Base-by-base conservation (phyloP, 257 asterid species). In the Salvia rosmarinus region DNA sequence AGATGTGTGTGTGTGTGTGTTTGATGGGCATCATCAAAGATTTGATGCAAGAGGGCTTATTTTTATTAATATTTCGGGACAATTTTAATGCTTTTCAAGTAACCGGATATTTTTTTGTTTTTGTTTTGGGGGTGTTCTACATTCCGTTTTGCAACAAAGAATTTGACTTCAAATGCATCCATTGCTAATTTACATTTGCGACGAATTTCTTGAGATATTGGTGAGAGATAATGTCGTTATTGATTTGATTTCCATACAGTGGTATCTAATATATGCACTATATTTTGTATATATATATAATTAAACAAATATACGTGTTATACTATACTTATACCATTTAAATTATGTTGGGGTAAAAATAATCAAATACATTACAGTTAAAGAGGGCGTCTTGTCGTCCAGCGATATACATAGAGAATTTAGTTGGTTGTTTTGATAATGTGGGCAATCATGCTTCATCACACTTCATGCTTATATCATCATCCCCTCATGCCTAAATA, bases 391-490 rank as follows among this genome's bases (percentile, higher is more conserved):
- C 37, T 32, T 32, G 37, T 32, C 30, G 3, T 25, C 30, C 1
- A 25, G 30, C 30, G 30, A 25, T 25, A 25, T 25, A 25, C 21
- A 16, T 47, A n/a, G 21, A 47, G 14, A 43, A 9, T 13, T 17
- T 49, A 2, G 4, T 51, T 51, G 58, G 6, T 51, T 51, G 43
- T 75, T 75, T 74, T 64, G 64, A 13, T 63, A 21, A 21, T 11
- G 60, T 37, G 65, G 60, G 51, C 43, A 54, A 64, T 72, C 62
- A 59, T 50, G 16, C 50, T 50, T 7, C 64, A 75, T 61, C 80
- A 69, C 77, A 68, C 75, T 78, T 82, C 84, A 82, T 82, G 85
- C 86, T 78, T 68, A 75, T 77, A 65, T 81, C 83, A 78, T 78
- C 83, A 65, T 68, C 17, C 75, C 72, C 79, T 78, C 64, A 76